These are phyloP conservation scores for Suillus subalutaceus DNA, from an alignment of 768 basidiomycete species.

Conservation along the genomic window DNA sequence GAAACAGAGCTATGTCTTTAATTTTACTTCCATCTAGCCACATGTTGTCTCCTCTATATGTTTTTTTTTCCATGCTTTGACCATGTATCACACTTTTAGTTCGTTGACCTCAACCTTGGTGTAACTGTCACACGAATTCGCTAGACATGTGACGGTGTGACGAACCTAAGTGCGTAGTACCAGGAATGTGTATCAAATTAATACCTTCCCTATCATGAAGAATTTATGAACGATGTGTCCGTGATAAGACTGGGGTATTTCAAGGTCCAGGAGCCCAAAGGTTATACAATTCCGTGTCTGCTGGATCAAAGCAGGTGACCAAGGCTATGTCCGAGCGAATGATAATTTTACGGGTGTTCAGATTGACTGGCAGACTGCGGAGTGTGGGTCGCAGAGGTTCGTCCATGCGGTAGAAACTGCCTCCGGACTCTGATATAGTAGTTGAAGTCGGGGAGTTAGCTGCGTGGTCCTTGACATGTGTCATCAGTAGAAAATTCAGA, in stretches of 20 bases:
- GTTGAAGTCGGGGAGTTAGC: conserved; percentile 32
- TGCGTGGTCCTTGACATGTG: conserved; percentile 17
- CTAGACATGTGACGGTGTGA: too few relatives aligned
- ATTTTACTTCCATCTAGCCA: too few relatives aligned
- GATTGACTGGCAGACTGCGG: conserved; percentile 22
- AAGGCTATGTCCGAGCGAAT: conserved; percentile 70
- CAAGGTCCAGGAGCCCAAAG: conserved; percentile 61
- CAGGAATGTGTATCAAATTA: not conserved
- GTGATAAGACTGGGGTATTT: not conserved
- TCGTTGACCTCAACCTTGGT: too few relatives aligned
- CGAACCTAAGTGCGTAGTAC: too few relatives aligned
- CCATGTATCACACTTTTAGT: too few relatives aligned
- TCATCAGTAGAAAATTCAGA: not conserved
- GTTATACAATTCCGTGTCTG: conserved; percentile 76
- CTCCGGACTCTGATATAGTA: conserved; percentile 33
- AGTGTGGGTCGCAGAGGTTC: conserved; percentile 16
- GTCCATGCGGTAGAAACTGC: conserved; percentile 24
- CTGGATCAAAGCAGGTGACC: conserved; percentile 73
- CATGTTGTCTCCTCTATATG: too few relatives aligned
- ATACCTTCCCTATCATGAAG: not conserved
- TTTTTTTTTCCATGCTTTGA: too few relatives aligned
- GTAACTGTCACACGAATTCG: too few relatives aligned
- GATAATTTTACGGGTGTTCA: conserved; percentile 39
- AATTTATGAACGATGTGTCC: not conserved
- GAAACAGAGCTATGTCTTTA: too few relatives aligned